Conservation (phyloP, 345 rosid genomes). For the Bretschneidera sinensis region DNA sequence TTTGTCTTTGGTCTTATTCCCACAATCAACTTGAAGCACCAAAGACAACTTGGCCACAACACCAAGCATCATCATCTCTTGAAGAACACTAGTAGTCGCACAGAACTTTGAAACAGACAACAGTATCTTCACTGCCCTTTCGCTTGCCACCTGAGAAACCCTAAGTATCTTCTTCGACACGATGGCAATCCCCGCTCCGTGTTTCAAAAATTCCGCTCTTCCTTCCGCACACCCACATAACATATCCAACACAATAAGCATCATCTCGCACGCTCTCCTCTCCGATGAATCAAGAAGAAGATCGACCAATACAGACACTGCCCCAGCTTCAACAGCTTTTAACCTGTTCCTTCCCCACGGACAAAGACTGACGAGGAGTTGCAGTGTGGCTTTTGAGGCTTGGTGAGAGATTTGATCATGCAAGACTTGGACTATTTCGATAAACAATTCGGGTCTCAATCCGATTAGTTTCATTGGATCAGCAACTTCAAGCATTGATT, state of each 20-base stretch:
- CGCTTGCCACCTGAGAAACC: constrained; percentile 56
- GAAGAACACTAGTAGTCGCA: constrained; percentile 36
- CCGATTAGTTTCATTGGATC: constrained; percentile 48
- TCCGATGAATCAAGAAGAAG: constrained; percentile 62
- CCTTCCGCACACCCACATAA: constrained; percentile 76
- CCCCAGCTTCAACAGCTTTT: constrained; percentile 58
- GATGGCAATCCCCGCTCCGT: constrained; percentile 63
- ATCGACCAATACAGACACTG: constrained; percentile 46
- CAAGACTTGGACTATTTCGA: constrained; percentile 44
- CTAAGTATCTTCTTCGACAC: constrained; percentile 75
- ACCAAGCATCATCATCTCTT: constrained; percentile 75
- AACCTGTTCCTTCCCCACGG: constrained; percentile 73
- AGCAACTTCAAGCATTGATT: constrained; percentile 44
- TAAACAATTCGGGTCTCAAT: constrained; percentile 33
- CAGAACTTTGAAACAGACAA: constrained; percentile 54
- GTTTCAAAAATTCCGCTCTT: constrained; percentile 57
- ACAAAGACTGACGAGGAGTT: constrained; percentile 36
- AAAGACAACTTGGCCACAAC: constrained; percentile 64
- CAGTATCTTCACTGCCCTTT: constrained; percentile 62
- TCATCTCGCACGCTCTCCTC: constrained; percentile 43
- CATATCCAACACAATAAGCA: constrained; percentile 43
- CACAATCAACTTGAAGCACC: constrained; percentile 53
- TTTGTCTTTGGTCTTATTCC: constrained; percentile 43
- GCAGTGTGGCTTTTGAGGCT: constrained; percentile 57
- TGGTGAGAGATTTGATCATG: constrained; percentile 50